Base-by-base conservation (phyloP, 73 alveolate species). In the Tetrahymena thermophila region DNA sequence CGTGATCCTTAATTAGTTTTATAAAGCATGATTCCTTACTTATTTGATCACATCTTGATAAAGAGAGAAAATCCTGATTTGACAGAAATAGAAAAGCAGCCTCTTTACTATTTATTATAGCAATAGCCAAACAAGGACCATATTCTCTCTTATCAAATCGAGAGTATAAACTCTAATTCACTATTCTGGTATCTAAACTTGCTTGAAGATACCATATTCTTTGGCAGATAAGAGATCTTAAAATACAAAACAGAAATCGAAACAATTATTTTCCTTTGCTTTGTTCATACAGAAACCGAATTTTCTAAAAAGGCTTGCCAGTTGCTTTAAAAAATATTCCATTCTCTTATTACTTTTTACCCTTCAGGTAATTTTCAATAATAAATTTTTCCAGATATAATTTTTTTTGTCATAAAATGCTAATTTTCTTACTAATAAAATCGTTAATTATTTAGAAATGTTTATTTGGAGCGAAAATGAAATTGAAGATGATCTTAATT, bases 401-500 rank as follows among this genome's bases (percentile, higher is more conserved):
- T n/a, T n/a, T n/a, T n/a, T n/a, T n/a, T n/a, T n/a, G n/a, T n/a
- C n/a, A n/a, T n/a, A n/a, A n/a, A n/a, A n/a, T n/a, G n/a, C n/a
- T n/a, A n/a, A n/a, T n/a, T n/a, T n/a, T n/a, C n/a, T n/a, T n/a
- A n/a, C 15, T 40, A 37, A 7, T 40, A 40, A 40, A 40, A 4
- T 40, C 44, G 0, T 40, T 7, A 40, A 40, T 40, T 40, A 40
- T 71, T 71, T 71, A 71, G 89, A 71, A 71, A 71, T 71, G 89
- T 71, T 71, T n/a, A 71, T 71, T 71, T 71, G 89, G 89, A 71
- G 89, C n/a, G 89, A 71, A 71, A 71, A 71, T 71, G 89, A 71
- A 71, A 71, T 71, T 28, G 89, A 71, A 71, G 37, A 8, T 71
- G 89, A 71, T 31, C 42, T 31, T 25, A 71, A 71, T 21, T 71